Percentiles rank a stretch among this genome's conserved stretches.
phyloP scores from a whole-genome alignment of 164 flowering plant species.

The Houttuynia cordata region DNA sequence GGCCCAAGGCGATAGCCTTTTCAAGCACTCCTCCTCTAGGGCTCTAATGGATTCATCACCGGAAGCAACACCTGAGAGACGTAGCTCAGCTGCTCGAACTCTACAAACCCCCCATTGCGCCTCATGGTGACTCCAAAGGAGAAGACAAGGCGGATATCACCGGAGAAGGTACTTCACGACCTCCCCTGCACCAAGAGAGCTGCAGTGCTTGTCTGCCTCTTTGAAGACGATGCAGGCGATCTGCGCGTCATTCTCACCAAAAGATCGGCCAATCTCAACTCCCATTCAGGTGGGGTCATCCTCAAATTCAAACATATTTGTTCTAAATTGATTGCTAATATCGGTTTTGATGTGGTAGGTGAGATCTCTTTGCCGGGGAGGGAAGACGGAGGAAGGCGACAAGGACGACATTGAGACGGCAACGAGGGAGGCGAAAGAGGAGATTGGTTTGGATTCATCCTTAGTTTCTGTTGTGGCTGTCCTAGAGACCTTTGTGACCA shows the following conservation, averaged over 20 bases:
- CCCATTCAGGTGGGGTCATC: conserved; percentile 38
- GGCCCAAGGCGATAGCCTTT: too few relatives aligned
- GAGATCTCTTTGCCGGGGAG: conserved; percentile 95
- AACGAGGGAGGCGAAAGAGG: conserved; percentile 76
- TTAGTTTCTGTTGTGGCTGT: conserved; percentile 59
- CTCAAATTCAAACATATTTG: not conserved
- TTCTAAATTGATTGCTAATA: too few relatives aligned
- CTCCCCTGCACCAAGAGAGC: conserved; percentile 41
- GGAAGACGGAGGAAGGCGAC: conserved; percentile 80
- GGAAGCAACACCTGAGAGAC: conserved; percentile 17
- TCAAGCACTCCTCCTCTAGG: too few relatives aligned
- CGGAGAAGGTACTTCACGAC: conserved; percentile 42
- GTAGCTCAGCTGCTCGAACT: conserved; percentile 64
- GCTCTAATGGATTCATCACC: not conserved
- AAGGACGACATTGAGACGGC: conserved; percentile 62
- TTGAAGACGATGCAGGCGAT: conserved; percentile 38
- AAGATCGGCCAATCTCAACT: conserved; percentile 39
- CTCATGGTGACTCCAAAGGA: conserved; percentile 4
- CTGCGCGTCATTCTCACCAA: conserved; percentile 51
- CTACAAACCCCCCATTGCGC: conserved; percentile 41
- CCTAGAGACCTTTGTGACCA: conserved; percentile 73
- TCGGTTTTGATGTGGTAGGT: conserved; percentile 10
- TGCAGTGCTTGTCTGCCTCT: conserved; percentile 44
- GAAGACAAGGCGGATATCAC: conserved; percentile 9
- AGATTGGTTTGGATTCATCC: conserved; percentile 83